Percentiles rank a stretch among this genome's conserved stretches.
Conservation (phyloP, 441 rosid species). For the Populus hybrid region DNA sequence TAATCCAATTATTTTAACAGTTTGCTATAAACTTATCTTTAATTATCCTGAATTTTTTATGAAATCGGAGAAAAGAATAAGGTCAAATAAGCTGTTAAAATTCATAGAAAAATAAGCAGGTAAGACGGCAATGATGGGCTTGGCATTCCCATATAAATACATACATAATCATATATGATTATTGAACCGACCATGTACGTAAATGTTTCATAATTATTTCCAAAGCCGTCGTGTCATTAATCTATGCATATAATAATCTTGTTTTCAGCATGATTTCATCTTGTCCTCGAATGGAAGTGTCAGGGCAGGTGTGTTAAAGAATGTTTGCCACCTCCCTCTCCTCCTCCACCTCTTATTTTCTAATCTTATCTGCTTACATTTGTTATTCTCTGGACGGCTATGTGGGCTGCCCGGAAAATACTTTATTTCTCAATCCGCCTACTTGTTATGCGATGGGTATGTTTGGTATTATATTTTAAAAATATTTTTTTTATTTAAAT, state of each 20-base stretch:
- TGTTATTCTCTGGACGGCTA: slow-evolving; percentile 22
- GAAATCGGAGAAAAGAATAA: background rate
- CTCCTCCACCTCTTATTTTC: background rate
- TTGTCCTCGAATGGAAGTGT: slow-evolving; percentile 21
- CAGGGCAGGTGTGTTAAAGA: slow-evolving; percentile 11
- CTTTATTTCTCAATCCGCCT: background rate
- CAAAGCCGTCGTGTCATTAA: background rate
- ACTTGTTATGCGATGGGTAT: too few species aligned
- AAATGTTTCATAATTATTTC: background rate
- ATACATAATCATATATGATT: background rate
- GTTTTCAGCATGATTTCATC: slow-evolving; percentile 1
- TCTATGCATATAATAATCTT: background rate
- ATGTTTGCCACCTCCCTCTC: slow-evolving; percentile 8
- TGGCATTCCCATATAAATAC: background rate
- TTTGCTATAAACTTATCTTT: background rate
- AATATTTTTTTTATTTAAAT: too few species aligned
- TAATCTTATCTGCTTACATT: slow-evolving; percentile 13
- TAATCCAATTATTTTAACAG: slow-evolving; percentile 12
- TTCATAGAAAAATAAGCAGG: slow-evolving; percentile 19
- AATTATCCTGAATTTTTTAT: background rate
- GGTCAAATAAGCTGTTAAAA: slow-evolving; percentile 15
- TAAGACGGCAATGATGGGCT: slow-evolving; percentile 14
- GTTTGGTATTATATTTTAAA: too few species aligned
- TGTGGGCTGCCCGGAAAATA: slow-evolving; percentile 8
- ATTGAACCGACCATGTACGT: slow-evolving; percentile 17